Evolutionary conservation across 257 asterid genomes (phyloP).

Genomic region (Handroanthus guayacan): DNA sequence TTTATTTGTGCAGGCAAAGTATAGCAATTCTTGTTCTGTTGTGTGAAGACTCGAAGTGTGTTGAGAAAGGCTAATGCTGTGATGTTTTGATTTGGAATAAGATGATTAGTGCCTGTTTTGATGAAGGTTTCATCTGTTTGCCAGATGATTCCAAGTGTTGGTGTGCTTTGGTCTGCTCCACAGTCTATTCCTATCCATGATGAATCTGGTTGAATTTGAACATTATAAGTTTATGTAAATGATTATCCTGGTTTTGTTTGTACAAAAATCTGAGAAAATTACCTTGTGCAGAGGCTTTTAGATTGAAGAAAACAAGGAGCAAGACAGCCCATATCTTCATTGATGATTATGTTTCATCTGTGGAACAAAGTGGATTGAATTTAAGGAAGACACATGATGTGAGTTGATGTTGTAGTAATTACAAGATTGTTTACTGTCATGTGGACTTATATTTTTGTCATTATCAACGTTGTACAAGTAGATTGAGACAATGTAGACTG

Average conservation of each 20-base stretch:
- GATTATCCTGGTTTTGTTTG: too few relatives aligned
- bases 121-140: conserved; percentile 28
- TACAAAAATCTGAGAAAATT: background rate
- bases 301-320: conserved; percentile 6
- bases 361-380: background rate
- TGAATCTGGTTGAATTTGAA: conserved; percentile 9
- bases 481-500: too few relatives aligned
- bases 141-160: conserved; percentile 19
- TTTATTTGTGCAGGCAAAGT: conserved; percentile 15
- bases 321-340: conserved; percentile 24
- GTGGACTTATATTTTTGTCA: too few relatives aligned
- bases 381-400: too few relatives aligned
- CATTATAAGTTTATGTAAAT: background rate
- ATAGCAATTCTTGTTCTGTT: conserved; percentile 42
- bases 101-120: conserved; percentile 27
- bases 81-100: background rate
- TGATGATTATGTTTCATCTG: background rate
- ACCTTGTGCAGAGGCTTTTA: conserved; percentile 31
- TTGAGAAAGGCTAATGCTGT: background rate
- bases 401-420: too few relatives aligned
- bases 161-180: conserved; percentile 17
- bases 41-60: conserved; percentile 28
- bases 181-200: conserved; percentile 35
- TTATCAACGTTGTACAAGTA: too few relatives aligned
- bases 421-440: too few relatives aligned